These are phyloP conservation scores for Biancaea sappan DNA, from an alignment of 306 rosid species.

Conservation along the genomic window DNA sequence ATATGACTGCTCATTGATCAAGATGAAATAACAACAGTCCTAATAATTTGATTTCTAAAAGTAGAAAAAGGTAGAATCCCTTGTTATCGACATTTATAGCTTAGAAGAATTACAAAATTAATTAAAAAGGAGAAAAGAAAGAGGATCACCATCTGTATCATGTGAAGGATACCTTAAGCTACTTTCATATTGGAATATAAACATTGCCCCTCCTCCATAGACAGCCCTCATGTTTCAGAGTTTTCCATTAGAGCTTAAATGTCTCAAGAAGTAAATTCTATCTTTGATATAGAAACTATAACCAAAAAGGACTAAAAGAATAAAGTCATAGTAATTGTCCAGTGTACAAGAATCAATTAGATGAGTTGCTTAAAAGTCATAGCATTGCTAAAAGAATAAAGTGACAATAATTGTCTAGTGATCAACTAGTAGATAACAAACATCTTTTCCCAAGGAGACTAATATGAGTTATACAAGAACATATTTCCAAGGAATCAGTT, in stretches of 20 bases:
- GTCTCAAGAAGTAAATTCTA: conserved; percentile 8
- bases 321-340: not conserved
- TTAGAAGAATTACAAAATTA: not conserved
- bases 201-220: conserved; percentile 13
- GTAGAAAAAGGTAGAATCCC: not conserved
- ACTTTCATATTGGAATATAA: conserved; percentile 9
- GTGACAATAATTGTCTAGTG: not conserved
- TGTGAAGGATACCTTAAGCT: conserved; percentile 8
- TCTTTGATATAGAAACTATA: not conserved
- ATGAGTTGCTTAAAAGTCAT: conserved; percentile 5
- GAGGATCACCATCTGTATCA: not conserved
- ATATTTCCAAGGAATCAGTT: not conserved
- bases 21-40: not conserved
- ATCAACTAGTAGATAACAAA: too few species aligned
- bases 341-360: not conserved
- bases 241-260: not conserved
- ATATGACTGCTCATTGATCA: not conserved
- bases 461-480: conserved; percentile 10
- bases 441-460: conserved; percentile 4
- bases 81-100: not conserved
- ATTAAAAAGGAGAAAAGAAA: conserved; percentile 6
- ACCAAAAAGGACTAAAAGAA: not conserved
- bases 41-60: not conserved
- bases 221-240: conserved; percentile 5
- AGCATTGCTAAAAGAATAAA: too few species aligned